These are phyloP conservation scores for Wickerhamomyces chambardii DNA, from an alignment of 805 yeast species.

Conservation along the genomic window DNA sequence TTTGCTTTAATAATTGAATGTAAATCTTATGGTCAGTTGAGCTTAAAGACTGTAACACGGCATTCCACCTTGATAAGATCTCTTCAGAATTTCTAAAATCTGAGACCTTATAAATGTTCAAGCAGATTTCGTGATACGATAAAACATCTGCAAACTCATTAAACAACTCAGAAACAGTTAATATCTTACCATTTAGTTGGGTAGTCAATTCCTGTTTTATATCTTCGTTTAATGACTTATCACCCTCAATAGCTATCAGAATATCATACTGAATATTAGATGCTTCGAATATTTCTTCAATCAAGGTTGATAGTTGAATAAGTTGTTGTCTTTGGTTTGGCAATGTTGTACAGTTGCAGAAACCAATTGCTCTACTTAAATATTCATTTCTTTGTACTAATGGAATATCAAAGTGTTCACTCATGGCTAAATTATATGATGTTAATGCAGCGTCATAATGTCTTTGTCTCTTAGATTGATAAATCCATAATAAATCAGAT, in stretches of 20 bases:
- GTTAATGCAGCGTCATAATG: constrained; percentile 81
- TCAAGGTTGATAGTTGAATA: constrained; percentile 56
- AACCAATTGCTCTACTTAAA: constrained; percentile 87
- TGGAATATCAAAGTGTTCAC: constrained; percentile 53
- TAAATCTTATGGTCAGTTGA: constrained; percentile 7
- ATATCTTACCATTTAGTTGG: constrained; percentile 53
- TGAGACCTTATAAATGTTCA: constrained; percentile 70
- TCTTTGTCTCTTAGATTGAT: constrained; percentile 74
- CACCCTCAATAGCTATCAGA: constrained; percentile 35
- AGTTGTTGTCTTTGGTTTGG: constrained; percentile 70
- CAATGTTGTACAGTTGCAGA: constrained; percentile 78
- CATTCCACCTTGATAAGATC: constrained; percentile 73
- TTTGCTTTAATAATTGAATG: constrained; percentile 7
- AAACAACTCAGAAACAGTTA: constrained; percentile 70
- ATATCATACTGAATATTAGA: constrained; percentile 69
- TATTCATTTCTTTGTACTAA: constrained; percentile 77
- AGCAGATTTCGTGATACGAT: constrained; percentile 77
- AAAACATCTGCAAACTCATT: constrained; percentile 83
- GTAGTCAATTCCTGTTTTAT: constrained; percentile 41
- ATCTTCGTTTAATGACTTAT: constrained; percentile 36
- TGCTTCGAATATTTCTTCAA: constrained; percentile 77
- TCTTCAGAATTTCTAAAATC: constrained; percentile 83
- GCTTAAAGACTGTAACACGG: constrained; percentile 24
- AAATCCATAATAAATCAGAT: constrained; percentile 83
- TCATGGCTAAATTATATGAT: constrained; percentile 61